Evolutionary conservation across 257 asterid species (phyloP).

Genomic region (Jacaranda mimosifolia): DNA sequence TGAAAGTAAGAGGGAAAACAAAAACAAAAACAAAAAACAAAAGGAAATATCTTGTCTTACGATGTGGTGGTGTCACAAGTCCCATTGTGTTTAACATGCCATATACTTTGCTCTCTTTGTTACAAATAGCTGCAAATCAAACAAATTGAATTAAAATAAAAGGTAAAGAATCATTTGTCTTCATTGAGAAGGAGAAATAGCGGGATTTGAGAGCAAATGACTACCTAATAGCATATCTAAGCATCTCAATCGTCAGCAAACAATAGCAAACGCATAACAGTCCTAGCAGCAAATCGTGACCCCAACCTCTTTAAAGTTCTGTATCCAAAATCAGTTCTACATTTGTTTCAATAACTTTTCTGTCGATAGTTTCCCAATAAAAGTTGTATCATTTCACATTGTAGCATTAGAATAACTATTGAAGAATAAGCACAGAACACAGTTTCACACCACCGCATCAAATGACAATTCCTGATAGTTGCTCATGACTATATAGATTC

Average conservation of each 20-base stretch:
- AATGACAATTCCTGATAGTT: background rate
- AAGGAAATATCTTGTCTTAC: constrained; percentile 56
- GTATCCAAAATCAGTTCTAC: constrained; percentile 24
- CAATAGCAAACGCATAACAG: background rate
- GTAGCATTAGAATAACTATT: constrained; percentile 6
- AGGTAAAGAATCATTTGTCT: constrained; percentile 19
- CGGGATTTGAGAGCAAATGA: constrained; percentile 13
- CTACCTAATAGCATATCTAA: constrained; percentile 24
- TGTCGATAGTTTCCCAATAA: background rate
- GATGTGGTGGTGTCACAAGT: constrained; percentile 81
- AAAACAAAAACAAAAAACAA: background rate
- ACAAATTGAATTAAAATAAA: constrained; percentile 13
- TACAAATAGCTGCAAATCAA: constrained; percentile 81
- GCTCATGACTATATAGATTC: background rate
- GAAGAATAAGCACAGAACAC: background rate
- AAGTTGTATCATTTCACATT: background rate
- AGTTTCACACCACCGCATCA: background rate
- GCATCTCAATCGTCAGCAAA: constrained; percentile 16
- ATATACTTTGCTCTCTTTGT: constrained; percentile 87
- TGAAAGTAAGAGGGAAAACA: background rate
- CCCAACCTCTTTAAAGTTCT: background rate
- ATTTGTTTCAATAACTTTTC: constrained; percentile 1
- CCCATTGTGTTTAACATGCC: constrained; percentile 82
- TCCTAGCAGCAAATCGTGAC: background rate
- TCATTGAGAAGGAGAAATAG: constrained; percentile 8